These are phyloP conservation scores for Trypanosoma boissoni DNA, from an alignment of 208 protist species.

Conservation along the genomic window DNA sequence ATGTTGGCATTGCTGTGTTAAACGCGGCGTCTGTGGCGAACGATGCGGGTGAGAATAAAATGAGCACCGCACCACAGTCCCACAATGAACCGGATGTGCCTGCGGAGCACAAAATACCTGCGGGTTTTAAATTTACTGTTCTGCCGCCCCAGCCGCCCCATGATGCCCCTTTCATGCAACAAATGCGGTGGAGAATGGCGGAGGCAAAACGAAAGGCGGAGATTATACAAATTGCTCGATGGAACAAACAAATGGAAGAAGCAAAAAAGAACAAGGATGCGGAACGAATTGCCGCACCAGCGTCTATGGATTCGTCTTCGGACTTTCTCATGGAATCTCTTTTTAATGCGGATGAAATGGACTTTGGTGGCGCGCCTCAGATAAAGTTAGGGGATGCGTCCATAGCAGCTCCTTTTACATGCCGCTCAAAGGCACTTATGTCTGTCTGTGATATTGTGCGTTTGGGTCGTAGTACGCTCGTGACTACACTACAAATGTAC, in stretches of 20 bases:
- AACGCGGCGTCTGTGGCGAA: slow-evolving; percentile 77
- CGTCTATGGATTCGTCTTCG: slow-evolving; percentile 27
- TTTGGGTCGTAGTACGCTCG: slow-evolving; percentile 97
- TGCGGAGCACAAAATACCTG: slow-evolving; percentile 68
- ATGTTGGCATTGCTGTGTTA: slow-evolving; percentile 97
- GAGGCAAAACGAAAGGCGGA: slow-evolving; percentile 82
- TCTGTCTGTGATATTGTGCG: slow-evolving; percentile 94
- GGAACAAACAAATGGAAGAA: slow-evolving; percentile 79
- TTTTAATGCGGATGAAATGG: slow-evolving; percentile 81
- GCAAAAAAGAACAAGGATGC: slow-evolving; percentile 48
- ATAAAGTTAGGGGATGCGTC: slow-evolving; percentile 93
- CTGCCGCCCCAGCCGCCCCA: slow-evolving; percentile 56
- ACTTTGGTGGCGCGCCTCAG: slow-evolving; percentile 77
- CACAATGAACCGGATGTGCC: slow-evolving; percentile 89
- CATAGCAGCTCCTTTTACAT: slow-evolving; percentile 94
- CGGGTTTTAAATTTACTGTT: slow-evolving; percentile 82
- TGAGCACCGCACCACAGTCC: slow-evolving; percentile 52
- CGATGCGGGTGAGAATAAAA: slow-evolving; percentile 24
- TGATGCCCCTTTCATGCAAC: slow-evolving; percentile 70
- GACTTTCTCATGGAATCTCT: slow-evolving; percentile 90
- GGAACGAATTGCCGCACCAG: slow-evolving; percentile 43
- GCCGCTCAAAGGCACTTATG: slow-evolving; percentile 84
- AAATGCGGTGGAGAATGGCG: slow-evolving; percentile 73
- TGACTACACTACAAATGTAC: slow-evolving; percentile 99
- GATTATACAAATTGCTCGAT: slow-evolving; percentile 70